Percentiles rank a stretch among this genome's conserved stretches.
Conservation (phyloP, 78 protist genomes). For the Dictyostelium intermedium region DNA sequence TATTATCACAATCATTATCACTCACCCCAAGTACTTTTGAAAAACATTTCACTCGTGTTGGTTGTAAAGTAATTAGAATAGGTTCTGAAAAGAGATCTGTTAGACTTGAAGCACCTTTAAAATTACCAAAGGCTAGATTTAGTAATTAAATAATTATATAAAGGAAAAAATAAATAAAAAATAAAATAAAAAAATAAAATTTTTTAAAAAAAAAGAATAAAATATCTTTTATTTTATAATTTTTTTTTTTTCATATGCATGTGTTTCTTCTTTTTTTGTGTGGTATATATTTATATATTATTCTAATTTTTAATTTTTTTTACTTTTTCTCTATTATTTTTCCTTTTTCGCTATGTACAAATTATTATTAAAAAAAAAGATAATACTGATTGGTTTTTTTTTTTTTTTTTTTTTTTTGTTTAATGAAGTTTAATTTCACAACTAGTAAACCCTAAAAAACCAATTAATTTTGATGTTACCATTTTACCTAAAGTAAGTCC, state of each 20-base stretch:
- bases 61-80: background rate
- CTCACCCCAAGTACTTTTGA: background rate
- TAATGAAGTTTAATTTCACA: background rate
- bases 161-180: background rate
- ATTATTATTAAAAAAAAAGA: background rate
- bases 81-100: background rate
- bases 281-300: too few relatives aligned
- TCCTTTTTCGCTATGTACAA: background rate
- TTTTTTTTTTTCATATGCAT: too few relatives aligned
- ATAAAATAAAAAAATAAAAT: background rate
- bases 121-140: background rate
- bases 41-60: slow-evolving; percentile 25
- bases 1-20: background rate
- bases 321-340: background rate
- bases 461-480: background rate
- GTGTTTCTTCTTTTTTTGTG: background rate
- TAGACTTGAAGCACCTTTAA: slow-evolving; percentile 5
- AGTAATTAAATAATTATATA: background rate
- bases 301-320: too few relatives aligned
- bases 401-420: background rate
- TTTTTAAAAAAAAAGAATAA: background rate
- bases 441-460: background rate
- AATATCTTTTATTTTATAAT: too few relatives aligned
- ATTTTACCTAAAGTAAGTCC: background rate
- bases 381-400: background rate